These are phyloP conservation scores for Sporothrix humicola DNA, from an alignment of 2,329 filamentous ascomycete genomes.

Conservation along the genomic window DNA sequence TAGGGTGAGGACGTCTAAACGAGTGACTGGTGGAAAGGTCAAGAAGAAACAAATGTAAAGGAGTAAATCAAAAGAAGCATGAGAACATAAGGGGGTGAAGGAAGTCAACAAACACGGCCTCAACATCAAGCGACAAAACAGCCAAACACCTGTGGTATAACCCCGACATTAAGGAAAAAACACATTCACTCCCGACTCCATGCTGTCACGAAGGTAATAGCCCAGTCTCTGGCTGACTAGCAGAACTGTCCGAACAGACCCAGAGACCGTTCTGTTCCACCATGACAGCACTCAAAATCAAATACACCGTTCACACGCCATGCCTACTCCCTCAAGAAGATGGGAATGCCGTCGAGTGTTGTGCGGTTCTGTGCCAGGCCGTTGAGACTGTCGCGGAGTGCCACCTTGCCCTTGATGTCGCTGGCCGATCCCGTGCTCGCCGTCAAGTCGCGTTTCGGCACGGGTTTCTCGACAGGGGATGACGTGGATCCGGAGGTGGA, in stretches of 20 bases:
- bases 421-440: background rate
- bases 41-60: background rate
- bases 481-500: too few relatives aligned
- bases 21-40: background rate
- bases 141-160: constrained; percentile 13
- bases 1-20: background rate
- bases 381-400: constrained; percentile 34
- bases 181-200: constrained; percentile 1
- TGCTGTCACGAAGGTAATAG: too few relatives aligned
- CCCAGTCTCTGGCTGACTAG: too few relatives aligned
- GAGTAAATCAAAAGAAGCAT: background rate
- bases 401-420: constrained; percentile 30
- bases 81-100: background rate
- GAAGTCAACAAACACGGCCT: background rate
- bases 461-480: background rate
- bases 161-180: background rate
- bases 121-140: background rate
- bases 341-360: constrained; percentile 46
- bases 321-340: constrained; percentile 49
- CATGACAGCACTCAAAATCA: background rate
- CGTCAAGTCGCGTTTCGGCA: constrained; percentile 16
- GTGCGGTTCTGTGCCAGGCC: constrained; percentile 32
- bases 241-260: background rate
- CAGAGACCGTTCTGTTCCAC: background rate
- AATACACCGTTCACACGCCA: background rate